Base-by-base conservation (phyloP, 495 filamentous ascomycete genomes). In the Cercophora scortea region DNA sequence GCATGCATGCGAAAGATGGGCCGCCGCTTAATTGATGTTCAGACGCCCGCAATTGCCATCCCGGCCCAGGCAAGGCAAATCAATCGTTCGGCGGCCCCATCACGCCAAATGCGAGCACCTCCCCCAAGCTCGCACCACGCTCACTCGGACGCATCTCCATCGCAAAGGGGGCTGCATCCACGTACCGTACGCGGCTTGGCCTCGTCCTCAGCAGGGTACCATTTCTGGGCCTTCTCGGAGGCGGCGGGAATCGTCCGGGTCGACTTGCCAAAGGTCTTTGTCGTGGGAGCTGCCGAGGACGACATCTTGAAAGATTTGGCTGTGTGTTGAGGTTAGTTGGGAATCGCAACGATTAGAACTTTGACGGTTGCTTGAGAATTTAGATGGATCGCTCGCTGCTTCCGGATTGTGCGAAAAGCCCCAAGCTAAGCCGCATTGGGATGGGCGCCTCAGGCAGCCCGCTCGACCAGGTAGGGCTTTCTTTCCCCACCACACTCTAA, bases 261-360 rank as follows among this genome's bases (percentile, higher is more conserved):
- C 77, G 88, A 87, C 84, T 95, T 96, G 79, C 89, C 91, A 82
- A 96, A 96, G 79, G 84, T 89, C 88, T 96, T 95, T 76, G 87
- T 89, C 77, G 84, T 75, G 63, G 63, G 71, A 61, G 77, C 70
- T 53, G 73, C 61, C 64, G 62, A 63, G 63, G 78, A 79, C 82
- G 85, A 87, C 84, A 88, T 89, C 53, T 68, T 79, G 75, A 69
- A 66, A 66, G 61, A 63, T 61, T 68, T 63, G 63, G 63, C 65
- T 69, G 67, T 71, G 64, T 62, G 54, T 57, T 66, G 61, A 54
- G 65, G 60, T 68, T 66, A 68, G 61, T 66, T 58, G 50, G 61
- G 47, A 57, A 61, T 62, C 62, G 63, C 57, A 58, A 57, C 64
- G 59, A 63, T 66, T 61, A 66, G 64, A 61, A 60, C 62, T 53